Evolutionary conservation across 2,329 filamentous ascomycete genomes (phyloP).

Genomic region (Botrytis sinoallii): DNA sequence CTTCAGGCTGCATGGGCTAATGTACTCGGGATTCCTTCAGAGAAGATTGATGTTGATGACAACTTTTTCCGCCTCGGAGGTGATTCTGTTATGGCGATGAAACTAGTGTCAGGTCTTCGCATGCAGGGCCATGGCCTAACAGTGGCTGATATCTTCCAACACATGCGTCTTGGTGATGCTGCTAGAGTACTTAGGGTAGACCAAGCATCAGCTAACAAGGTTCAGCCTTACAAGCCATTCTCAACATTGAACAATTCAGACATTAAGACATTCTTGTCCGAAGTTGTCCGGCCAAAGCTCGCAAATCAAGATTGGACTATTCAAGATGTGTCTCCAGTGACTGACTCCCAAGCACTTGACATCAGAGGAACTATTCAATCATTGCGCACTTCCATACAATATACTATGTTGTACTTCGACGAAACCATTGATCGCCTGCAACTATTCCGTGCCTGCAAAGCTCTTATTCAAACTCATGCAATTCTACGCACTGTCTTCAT

Average conservation of each 20-base stretch:
- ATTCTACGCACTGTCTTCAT: conserved; percentile 42
- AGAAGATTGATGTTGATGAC: conserved; percentile 37
- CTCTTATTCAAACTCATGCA: conserved; percentile 35
- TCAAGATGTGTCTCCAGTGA: conserved; percentile 40
- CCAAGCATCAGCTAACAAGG: conserved; percentile 24
- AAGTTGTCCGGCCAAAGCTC: conserved; percentile 40
- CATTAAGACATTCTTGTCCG: conserved; percentile 37
- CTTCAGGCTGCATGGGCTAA: conserved; percentile 37
- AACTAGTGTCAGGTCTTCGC: conserved; percentile 43
- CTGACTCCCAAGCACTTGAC: conserved; percentile 42
- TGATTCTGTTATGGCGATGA: conserved; percentile 42
- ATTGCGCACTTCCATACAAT: conserved; percentile 40
- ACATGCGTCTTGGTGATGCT: conserved; percentile 24
- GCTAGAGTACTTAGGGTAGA: conserved; percentile 34
- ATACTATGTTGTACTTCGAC: conserved; percentile 39
- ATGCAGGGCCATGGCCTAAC: conserved; percentile 38
- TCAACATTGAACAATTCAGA: conserved; percentile 39
- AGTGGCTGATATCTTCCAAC: conserved; percentile 44
- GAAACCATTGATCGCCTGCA: conserved; percentile 31
- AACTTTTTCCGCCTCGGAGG: conserved; percentile 44
- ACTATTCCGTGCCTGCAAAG: conserved; percentile 36
- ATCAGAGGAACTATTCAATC: conserved; percentile 39
- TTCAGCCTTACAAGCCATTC: conserved; percentile 38
- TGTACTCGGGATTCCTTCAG: conserved; percentile 32
- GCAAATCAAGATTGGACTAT: conserved; percentile 41